A percentile compares a stretch with the other conserved stretches of the same genome.
These are phyloP conservation scores for Colletotrichum truncatum DNA, from an alignment of 2,329 filamentous ascomycete species.

Conservation along the genomic window DNA sequence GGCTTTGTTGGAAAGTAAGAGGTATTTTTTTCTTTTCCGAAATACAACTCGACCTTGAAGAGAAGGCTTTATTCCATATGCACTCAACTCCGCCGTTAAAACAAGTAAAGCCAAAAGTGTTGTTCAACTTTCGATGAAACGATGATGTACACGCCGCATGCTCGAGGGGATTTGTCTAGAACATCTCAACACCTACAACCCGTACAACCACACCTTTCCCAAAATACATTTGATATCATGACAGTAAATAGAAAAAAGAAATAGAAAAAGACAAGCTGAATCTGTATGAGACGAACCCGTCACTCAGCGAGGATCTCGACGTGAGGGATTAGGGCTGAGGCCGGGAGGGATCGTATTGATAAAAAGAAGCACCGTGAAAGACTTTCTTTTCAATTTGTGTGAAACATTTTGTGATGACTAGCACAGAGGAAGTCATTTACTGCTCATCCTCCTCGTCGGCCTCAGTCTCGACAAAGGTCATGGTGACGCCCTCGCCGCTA, in stretches of 20 bases:
- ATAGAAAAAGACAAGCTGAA: not conserved
- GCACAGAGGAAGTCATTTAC: conserved; percentile 23
- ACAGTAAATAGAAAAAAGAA: not conserved
- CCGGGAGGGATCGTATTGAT: not conserved
- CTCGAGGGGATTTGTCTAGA: conserved; percentile 15
- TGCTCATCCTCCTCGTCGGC: conserved; percentile 42
- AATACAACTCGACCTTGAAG: too few relatives aligned
- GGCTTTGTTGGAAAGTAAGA: too few relatives aligned
- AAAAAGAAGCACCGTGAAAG: not conserved
- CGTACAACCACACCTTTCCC: not conserved
- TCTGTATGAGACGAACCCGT: not conserved
- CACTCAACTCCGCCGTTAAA: not conserved
- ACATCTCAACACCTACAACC: not conserved
- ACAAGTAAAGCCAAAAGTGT: too few relatives aligned
- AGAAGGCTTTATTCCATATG: too few relatives aligned
- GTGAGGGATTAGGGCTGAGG: conserved; percentile 17
- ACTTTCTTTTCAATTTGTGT: not conserved
- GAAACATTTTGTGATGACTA: not conserved
- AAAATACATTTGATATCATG: conserved; percentile 25
- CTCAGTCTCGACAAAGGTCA: conserved; percentile 56
- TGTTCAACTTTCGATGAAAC: not conserved
- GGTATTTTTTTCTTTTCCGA: too few relatives aligned
- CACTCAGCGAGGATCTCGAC: conserved; percentile 10
- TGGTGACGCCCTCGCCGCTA: conserved; percentile 53
- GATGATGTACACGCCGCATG: conserved; percentile 10